Conservation (phyloP, 257 asterid species). For the Leonotis leonurus region DNA sequence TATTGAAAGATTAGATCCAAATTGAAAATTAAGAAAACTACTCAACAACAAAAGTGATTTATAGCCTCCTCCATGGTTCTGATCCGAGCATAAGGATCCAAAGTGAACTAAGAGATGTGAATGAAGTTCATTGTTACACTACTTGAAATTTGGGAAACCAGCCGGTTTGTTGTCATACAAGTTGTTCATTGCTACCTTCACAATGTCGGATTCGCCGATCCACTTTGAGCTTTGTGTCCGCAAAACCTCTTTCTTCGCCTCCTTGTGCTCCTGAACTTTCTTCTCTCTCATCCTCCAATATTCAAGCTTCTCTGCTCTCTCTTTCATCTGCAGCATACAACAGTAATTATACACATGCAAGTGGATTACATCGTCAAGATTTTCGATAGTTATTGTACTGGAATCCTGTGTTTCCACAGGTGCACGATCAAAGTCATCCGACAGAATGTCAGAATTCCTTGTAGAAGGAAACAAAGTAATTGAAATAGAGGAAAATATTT, state of each 20-base stretch:
- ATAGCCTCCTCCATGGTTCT: too few species aligned
- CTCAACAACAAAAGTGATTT: not conserved
- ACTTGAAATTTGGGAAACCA: not conserved
- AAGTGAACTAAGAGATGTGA: not conserved
- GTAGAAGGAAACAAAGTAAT: not conserved
- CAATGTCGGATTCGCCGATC: conserved; percentile 46
- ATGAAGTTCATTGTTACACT: not conserved
- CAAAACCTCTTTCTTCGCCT: conserved; percentile 42
- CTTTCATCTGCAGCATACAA: conserved; percentile 47
- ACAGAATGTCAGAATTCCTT: not conserved
- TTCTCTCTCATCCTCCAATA: conserved; percentile 69
- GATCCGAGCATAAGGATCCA: conserved; percentile 10
- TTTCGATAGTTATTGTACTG: not conserved
- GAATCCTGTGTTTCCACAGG: conserved; percentile 14
- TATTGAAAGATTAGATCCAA: not conserved
- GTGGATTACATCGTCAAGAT: not conserved
- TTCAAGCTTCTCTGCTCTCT: conserved; percentile 69
- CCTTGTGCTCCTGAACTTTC: conserved; percentile 41
- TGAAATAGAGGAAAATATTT: not conserved
- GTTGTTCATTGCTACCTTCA: conserved; percentile 10
- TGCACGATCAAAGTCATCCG: not conserved
- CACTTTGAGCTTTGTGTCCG: conserved; percentile 59
- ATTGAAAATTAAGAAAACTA: not conserved
- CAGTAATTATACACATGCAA: not conserved
- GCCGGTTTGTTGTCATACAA: not conserved